Conservation (phyloP, 2,329 filamentous ascomycete genomes). For the Ambrosiella cleistominuta region DNA sequence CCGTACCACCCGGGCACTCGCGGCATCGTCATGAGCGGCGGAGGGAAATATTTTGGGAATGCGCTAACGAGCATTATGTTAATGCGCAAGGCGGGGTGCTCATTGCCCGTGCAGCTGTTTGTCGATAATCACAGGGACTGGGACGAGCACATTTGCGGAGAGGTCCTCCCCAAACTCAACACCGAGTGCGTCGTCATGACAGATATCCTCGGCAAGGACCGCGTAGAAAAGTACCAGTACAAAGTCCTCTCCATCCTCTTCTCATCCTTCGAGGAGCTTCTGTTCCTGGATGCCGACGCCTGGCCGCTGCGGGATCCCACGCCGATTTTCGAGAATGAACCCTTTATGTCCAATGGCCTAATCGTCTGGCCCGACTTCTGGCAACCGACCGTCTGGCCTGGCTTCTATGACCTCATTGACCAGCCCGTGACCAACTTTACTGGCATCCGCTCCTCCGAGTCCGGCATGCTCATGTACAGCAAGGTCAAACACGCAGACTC, state of each 20-base stretch:
- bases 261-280: slow-evolving; percentile 38
- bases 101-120: slow-evolving; percentile 27
- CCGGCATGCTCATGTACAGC: slow-evolving; percentile 30
- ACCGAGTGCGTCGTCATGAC: slow-evolving; percentile 20
- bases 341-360: slow-evolving; percentile 33
- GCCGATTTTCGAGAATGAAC: slow-evolving; percentile 30
- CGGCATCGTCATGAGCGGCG: slow-evolving; percentile 34
- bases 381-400: slow-evolving; percentile 24
- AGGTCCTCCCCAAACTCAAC: slow-evolving; percentile 17
- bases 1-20: slow-evolving; percentile 20
- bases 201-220: slow-evolving; percentile 16
- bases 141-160: slow-evolving; percentile 19
- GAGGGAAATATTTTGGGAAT: slow-evolving; percentile 29
- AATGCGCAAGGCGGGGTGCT: slow-evolving; percentile 32
- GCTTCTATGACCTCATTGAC: slow-evolving; percentile 28
- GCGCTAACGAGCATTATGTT: slow-evolving; percentile 33
- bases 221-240: slow-evolving; percentile 31
- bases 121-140: slow-evolving; percentile 20
- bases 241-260: slow-evolving; percentile 40
- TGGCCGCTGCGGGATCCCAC: slow-evolving; percentile 27
- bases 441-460: slow-evolving; percentile 25
- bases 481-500: slow-evolving; percentile 29
- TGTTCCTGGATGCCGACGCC: slow-evolving; percentile 41
- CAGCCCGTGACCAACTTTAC: slow-evolving; percentile 19
- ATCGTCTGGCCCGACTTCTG: slow-evolving; percentile 41